Evolutionary conservation across 1,284 basidiomycete species (phyloP).

Genomic region (Vanrija sp.): DNA sequence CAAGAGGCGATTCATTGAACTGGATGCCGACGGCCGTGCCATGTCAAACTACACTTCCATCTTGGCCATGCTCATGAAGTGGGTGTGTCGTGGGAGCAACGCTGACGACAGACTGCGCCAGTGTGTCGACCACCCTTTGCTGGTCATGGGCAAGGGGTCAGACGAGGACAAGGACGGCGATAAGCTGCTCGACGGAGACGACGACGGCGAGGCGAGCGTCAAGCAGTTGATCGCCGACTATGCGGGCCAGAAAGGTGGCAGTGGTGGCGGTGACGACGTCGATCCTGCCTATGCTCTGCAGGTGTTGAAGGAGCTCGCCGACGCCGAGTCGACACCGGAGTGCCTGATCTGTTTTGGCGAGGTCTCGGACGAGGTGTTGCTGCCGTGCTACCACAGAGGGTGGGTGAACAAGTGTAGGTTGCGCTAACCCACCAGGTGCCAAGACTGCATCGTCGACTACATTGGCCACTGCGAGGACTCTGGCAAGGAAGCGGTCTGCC

Average conservation of each 20-base stretch:
- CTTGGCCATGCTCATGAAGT: constrained; percentile 87
- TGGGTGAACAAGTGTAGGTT: constrained; percentile 46
- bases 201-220: constrained; percentile 54
- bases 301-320: constrained; percentile 59
- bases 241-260: constrained; percentile 50
- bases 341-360: constrained; percentile 68
- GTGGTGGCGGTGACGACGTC: constrained; percentile 34
- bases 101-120: constrained; percentile 62
- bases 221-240: constrained; percentile 63
- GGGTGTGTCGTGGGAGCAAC: constrained; percentile 17
- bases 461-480: constrained; percentile 47
- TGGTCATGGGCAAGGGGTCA: constrained; percentile 58
- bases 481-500: constrained; percentile 42
- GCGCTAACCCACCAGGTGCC: constrained; percentile 34
- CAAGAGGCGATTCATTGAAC: constrained; percentile 59
- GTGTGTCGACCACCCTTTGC: constrained; percentile 76
- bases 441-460: constrained; percentile 47
- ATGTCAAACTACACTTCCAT: constrained; percentile 85
- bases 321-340: constrained; percentile 53
- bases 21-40: constrained; percentile 70
- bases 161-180: constrained; percentile 52
- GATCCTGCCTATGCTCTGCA: constrained; percentile 58
- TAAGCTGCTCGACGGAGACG: constrained; percentile 45
- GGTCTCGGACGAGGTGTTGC: constrained; percentile 57
- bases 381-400: constrained; percentile 78